A percentile compares a stretch with the other conserved stretches of the same genome.
phyloP scores from a whole-genome alignment of 1,284 basidiomycete genomes.

The Ceratobasidium sp. region DNA sequence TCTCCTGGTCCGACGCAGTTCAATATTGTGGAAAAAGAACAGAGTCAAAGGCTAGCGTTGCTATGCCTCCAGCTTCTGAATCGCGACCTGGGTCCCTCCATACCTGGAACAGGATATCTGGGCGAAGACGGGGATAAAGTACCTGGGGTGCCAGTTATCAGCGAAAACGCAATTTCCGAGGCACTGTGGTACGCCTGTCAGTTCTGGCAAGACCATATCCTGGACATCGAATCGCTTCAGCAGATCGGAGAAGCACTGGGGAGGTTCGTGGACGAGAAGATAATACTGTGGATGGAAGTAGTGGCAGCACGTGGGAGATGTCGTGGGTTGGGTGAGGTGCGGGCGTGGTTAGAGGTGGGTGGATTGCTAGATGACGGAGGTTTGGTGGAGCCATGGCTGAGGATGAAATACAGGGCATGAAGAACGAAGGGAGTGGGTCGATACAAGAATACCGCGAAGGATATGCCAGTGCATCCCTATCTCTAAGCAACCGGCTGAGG shows the following conservation, averaged over 20 bases:
- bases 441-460: neutral
- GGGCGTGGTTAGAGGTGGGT: constrained; percentile 6
- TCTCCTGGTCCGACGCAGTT: neutral
- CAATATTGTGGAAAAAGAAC: neutral
- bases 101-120: constrained; percentile 4
- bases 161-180: neutral
- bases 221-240: neutral
- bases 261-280: neutral
- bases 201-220: constrained; percentile 10
- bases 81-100: neutral
- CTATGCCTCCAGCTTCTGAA: constrained; percentile 2
- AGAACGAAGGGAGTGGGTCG: neutral
- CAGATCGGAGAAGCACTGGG: neutral
- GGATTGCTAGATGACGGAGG: neutral
- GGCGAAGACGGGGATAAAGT: neutral
- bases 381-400: neutral
- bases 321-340: neutral
- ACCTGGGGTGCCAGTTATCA: neutral
- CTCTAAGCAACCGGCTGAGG: neutral
- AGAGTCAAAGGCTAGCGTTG: neutral
- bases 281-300: neutral
- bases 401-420: neutral
- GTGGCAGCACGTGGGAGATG: too few species aligned
- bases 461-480: neutral
- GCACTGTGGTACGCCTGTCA: constrained; percentile 9